Evolutionary conservation across 108 stramenopile genomes (phyloP).

Genomic region (Parmales sp.): DNA sequence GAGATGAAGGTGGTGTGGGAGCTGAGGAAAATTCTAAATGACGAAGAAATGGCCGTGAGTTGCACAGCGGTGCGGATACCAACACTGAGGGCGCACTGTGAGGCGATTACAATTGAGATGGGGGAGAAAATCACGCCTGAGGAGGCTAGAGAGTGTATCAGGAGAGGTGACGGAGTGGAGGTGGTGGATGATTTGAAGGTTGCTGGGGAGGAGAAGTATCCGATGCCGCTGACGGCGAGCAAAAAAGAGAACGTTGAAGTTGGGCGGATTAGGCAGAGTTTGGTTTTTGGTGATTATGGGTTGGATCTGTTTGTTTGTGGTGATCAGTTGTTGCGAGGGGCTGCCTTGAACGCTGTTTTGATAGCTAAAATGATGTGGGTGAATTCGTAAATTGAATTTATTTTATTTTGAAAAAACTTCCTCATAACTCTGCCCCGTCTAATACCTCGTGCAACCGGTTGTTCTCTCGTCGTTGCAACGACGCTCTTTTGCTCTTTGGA

Average conservation of each 20-base stretch:
- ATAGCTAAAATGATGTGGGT: constrained; percentile 18
- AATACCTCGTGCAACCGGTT: no score
- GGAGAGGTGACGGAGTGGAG: constrained; percentile 17
- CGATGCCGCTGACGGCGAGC: constrained; percentile 24
- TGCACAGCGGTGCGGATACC: constrained; percentile 33
- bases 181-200: constrained; percentile 34
- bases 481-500: no score
- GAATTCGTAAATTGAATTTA: no score
- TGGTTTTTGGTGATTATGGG: constrained; percentile 14
- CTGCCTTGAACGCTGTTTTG: constrained; percentile 21
- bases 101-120: constrained; percentile 24
- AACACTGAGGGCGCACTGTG: constrained; percentile 26
- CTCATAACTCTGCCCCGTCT: no score
- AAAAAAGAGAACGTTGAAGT: constrained; percentile 24
- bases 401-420: no score
- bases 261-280: constrained; percentile 17
- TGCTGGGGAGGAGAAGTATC: constrained; percentile 12
- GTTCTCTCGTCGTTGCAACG: no score
- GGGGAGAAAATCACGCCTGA: constrained; percentile 1
- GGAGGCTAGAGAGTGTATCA: constrained; percentile 6
- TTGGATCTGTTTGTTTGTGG: constrained; percentile 21
- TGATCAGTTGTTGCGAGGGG: constrained; percentile 24
- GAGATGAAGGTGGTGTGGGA: constrained; percentile 33
- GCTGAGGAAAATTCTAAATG: constrained; percentile 24
- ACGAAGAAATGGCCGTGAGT: constrained; percentile 7